Evolutionary conservation across 2,329 filamentous ascomycete species (phyloP), one percentile per base, ranked within the genome.

Genomic region (Tolypocladium cylindrosporum): DNA sequence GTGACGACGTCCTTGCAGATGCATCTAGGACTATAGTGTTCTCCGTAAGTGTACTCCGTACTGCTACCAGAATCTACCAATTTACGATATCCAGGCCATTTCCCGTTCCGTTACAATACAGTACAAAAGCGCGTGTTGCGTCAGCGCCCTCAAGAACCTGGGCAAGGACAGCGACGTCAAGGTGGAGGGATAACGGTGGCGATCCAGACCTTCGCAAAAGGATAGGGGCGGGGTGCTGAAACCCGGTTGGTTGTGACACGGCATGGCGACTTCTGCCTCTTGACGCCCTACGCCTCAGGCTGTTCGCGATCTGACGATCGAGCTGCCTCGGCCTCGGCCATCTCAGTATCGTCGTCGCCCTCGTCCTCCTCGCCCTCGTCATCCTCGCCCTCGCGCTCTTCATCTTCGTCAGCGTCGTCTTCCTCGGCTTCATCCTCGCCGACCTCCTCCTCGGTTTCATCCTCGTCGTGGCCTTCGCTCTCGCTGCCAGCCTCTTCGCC

Each of bases 401-500:
- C 57, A 1, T 56, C 58, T 4, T 57, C 60, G 13, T 55, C 61
- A 4, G 59, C 59, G 5, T 59, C 59, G 0, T 56, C 59, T 2
- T 58, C 60, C 1, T 58, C 59, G 4, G 59, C 62, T 14, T 52
- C 58, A 2, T 61, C 63, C 13, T 16, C 55, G 13, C 43, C 63
- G 3, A 43, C 31, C 10, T 59, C 60, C 5, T 61, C 61, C 1
- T 40, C 56, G 16, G 71, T 69, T 11, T 72, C 71, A 1, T 68
- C 73, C 39, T 71, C 72, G 50, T 66, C 69, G 55, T 72, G 71
- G 50, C 66, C 69, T 27, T 73, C 72, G 1, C 68, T 69, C 1
- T 74, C 72, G 54, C 71, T 72, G 24, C 70, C 71, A 40, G 70
- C 71, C 4, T 58, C 65, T 61, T 72, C 71, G 2, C 61, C 69